A percentile compares a stretch with the other conserved stretches of the same genome.
Evolutionary conservation across 805 yeast genomes (phyloP).

Genomic region (Saccharomycopsis sp.): DNA sequence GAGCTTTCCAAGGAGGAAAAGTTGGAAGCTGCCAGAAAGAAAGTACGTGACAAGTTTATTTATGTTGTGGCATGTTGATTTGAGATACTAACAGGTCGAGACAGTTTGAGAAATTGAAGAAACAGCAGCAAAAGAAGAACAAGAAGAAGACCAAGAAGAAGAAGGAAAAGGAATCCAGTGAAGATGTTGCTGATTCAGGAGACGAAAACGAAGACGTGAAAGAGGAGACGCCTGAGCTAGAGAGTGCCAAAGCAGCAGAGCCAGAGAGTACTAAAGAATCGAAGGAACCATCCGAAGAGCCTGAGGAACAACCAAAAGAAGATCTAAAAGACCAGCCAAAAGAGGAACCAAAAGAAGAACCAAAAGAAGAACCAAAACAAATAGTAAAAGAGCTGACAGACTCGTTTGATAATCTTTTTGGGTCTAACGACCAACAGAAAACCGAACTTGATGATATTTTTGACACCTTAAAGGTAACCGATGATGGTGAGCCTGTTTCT

Average conservation of each 20-base stretch:
- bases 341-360: slow-evolving; percentile 13
- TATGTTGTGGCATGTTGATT: neutral
- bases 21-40: slow-evolving; percentile 68
- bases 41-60: slow-evolving; percentile 31
- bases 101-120: slow-evolving; percentile 60
- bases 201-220: slow-evolving; percentile 10
- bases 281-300: slow-evolving; percentile 22
- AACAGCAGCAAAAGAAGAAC: slow-evolving; percentile 45
- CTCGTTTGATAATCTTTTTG: slow-evolving; percentile 11
- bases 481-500: neutral
- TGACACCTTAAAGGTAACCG: slow-evolving; percentile 7
- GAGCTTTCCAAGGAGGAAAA: slow-evolving; percentile 47
- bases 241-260: slow-evolving; percentile 28
- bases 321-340: slow-evolving; percentile 20
- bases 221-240: slow-evolving; percentile 14
- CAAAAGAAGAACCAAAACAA: slow-evolving; percentile 13
- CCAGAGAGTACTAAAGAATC: slow-evolving; percentile 31
- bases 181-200: slow-evolving; percentile 1
- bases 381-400: neutral
- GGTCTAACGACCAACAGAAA: slow-evolving; percentile 4
- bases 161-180: slow-evolving; percentile 22
- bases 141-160: slow-evolving; percentile 32
- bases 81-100: neutral
- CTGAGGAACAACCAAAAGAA: slow-evolving; percentile 17
- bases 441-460: slow-evolving; percentile 14